Conservation (phyloP, 805 yeast species). For the Wickerhamiella lipophila region DNA sequence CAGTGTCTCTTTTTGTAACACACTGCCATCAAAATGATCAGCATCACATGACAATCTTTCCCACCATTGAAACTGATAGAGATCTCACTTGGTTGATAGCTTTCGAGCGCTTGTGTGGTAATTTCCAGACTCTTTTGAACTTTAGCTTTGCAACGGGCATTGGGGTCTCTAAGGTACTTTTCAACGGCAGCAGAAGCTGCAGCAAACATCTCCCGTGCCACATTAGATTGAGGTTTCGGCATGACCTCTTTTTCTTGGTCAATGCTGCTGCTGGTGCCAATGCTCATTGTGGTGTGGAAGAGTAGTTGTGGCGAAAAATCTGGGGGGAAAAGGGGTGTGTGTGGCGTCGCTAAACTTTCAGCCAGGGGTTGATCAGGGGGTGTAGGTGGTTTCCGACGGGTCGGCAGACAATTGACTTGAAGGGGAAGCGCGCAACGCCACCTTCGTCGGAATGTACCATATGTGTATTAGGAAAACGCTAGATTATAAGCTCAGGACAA, state of each 20-base stretch:
- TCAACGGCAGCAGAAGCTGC: constrained; percentile 4
- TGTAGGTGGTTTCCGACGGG: not conserved
- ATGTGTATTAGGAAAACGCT: not conserved
- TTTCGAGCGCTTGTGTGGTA: constrained; percentile 23
- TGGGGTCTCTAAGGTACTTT: not conserved
- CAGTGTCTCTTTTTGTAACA: not conserved
- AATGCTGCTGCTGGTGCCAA: not conserved
- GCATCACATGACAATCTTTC: constrained; percentile 86
- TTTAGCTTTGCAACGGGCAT: constrained; percentile 12
- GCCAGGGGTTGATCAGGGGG: not conserved
- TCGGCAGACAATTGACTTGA: not conserved
- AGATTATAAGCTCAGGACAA: not conserved
- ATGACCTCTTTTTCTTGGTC: not conserved
- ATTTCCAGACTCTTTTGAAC: constrained; percentile 22
- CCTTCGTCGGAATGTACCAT: not conserved
- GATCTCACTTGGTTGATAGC: constrained; percentile 19
- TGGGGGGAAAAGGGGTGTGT: too few species aligned
- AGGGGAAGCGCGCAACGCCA: not conserved
- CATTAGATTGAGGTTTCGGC: constrained; percentile 1
- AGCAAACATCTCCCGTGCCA: not conserved
- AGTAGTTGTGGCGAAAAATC: not conserved
- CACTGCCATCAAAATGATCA: constrained; percentile 57
- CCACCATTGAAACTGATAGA: constrained; percentile 93
- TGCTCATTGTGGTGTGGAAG: not conserved
- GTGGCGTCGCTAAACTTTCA: not conserved